Base-by-base conservation (phyloP, 805 yeast genomes). In the Teunomyces tritomae region DNA sequence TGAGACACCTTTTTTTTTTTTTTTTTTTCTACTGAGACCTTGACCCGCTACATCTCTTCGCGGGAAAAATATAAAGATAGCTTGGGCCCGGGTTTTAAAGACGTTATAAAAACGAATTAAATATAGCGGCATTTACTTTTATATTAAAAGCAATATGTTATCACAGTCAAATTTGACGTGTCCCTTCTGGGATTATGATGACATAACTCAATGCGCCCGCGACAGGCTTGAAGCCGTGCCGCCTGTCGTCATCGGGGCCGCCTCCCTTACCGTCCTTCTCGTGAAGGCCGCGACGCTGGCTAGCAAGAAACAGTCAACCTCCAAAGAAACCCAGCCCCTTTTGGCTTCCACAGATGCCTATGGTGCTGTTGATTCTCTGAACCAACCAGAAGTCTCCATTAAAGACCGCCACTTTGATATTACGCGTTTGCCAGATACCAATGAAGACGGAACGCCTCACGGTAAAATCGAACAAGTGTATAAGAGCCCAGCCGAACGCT, bases 371-470 rank as follows among this genome's bases (percentile, higher is more conserved):
- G 40, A 43, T 33, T 24, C 44, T n/a, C 29, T 46, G 3, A n/a
- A 9, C 17, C 27, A 43, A 28, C 59, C 63, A 5, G 49, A 46
- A 24, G 53, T 49, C 13, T 58, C 57, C 48, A 64, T 80, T 34
- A 76, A 81, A 37, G 79, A 79, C 28, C 78, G 77, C 39, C 94
- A 86, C 62, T 87, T 86, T 54, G 87, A 87, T 54, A 73, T 86
- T 28, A 71, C 78, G 14, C 74, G 77, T 16, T 61, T 86, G 32
- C 68, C 76, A 10, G 78, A 82, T 13, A 66, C 77, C 2, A 77
- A 78, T 49, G 73, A 75, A 8, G 84, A 83, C 62, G 90, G 89
- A 5, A 74, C 77, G 8, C 80, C 84, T 7, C 83, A 82, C 50
- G 89, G 89, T 3, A 61, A 64, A 6, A 59, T 71, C n/a, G 65